These are phyloP conservation scores for Colletotrichum gigasporum DNA, from an alignment of 2,329 filamentous ascomycete species.

Conservation along the genomic window DNA sequence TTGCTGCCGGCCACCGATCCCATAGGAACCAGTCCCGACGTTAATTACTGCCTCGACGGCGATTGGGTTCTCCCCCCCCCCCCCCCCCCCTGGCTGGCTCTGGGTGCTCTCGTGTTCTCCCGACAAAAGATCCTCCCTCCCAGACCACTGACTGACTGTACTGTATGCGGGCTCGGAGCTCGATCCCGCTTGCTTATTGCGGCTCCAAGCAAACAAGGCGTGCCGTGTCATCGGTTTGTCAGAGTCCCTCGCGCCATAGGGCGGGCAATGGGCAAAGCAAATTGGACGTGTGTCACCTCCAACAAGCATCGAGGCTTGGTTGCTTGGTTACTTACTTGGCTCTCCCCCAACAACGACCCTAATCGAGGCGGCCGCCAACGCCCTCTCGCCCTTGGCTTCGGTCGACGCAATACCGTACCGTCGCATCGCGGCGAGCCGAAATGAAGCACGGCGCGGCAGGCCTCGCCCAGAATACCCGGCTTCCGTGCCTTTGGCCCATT, in stretches of 20 bases:
- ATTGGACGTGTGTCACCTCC: slow-evolving; percentile 4
- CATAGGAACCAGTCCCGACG: too few relatives aligned
- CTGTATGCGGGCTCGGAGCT: slow-evolving; percentile 17
- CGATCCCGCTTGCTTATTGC: slow-evolving; percentile 16
- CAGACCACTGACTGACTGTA: neutral
- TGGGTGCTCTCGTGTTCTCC: too few relatives aligned
- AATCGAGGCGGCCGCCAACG: neutral
- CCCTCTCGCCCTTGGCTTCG: slow-evolving; percentile 8
- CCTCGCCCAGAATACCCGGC: slow-evolving; percentile 1
- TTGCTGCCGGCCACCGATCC: too few relatives aligned
- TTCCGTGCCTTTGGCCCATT: neutral
- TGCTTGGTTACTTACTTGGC: neutral
- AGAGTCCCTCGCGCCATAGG: neutral
- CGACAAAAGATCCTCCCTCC: neutral
- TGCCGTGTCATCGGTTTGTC: slow-evolving; percentile 5
- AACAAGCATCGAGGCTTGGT: neutral
- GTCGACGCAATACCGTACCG: slow-evolving; percentile 14
- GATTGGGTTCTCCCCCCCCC: neutral
- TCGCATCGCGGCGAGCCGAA: slow-evolving; percentile 21
- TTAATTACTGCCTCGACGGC: too few relatives aligned
- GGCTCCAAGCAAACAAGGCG: slow-evolving; percentile 5
- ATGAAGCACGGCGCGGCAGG: neutral
- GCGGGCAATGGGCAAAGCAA: neutral
- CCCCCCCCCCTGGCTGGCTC: neutral
- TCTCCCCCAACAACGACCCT: too few relatives aligned